Evolutionary conservation across 768 basidiomycete species (phyloP), one percentile per base, ranked within the genome.

Genomic region (Termitomyces sp.): DNA sequence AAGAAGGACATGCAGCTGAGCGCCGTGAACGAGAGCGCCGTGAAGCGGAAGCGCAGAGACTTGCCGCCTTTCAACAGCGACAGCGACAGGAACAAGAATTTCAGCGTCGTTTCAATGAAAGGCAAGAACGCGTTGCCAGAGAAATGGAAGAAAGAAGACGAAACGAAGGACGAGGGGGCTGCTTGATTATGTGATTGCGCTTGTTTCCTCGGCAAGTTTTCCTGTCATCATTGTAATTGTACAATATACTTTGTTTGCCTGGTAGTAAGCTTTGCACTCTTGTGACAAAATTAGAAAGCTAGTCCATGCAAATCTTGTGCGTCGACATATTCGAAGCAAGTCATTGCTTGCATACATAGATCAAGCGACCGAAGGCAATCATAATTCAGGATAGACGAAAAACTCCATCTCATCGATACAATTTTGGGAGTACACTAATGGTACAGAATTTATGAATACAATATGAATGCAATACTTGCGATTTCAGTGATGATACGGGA

Each of bases 81-180:
- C 45, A 47, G 37, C 34, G 17, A 5, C n/a, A 32, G 31, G 17
- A 20, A 8, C 31, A 55, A 36, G 62, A 60, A 34, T 40, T 43
- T 42, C 63, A 57, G 36, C 54, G 59, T 17, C 49, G n/a, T 9
- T 40, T 59, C 8, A 31, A 59, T 14, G 58, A 55, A 25, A 56
- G 42, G 49, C 58, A 63, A 14, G 54, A 47, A 17, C 54, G 54
- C 0, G 20, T 20, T 40, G 32, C 50, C 12, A 36, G 55, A 51
- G 58, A 51, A 43, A 37, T 49, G 38, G 59, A 60, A 60, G 49
- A 56, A 20, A 38, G 45, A 17, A 46, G 62, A n/a, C 54, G 31
- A 45, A 34, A 34, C 7, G 17, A 43, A 56, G 42, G 55, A 20
- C 31, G 40, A 55, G 38, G 40, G 25, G 55, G 55, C 4, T 56